Percentiles rank a stretch among this genome's conserved stretches.
Conservation (phyloP, 2,329 filamentous ascomycete species). For the Aspergillus brunneoviolaceus region DNA sequence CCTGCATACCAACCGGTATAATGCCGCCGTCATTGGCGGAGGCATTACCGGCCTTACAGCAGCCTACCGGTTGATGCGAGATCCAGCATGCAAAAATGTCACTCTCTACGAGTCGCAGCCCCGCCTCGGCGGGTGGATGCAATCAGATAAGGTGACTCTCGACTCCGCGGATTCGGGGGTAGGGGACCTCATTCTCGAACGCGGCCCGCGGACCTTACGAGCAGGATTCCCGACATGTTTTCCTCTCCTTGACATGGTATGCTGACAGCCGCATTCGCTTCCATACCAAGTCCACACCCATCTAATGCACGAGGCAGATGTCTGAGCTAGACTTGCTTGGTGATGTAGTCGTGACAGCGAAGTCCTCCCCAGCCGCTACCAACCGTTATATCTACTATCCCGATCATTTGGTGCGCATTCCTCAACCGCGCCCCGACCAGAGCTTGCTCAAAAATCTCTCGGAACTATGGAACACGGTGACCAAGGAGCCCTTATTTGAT, state of each 20-base stretch:
- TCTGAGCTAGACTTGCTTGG: slow-evolving; percentile 56
- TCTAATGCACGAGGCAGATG: slow-evolving; percentile 47
- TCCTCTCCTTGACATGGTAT: slow-evolving; percentile 69
- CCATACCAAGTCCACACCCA: background rate
- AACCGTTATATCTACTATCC: slow-evolving; percentile 87
- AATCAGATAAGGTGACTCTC: slow-evolving; percentile 61
- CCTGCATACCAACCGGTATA: slow-evolving; percentile 29
- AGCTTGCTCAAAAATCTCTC: slow-evolving; percentile 26
- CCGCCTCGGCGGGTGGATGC: slow-evolving; percentile 80
- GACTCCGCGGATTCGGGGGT: slow-evolving; percentile 43
- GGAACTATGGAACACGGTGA: slow-evolving; percentile 31
- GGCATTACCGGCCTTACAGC: slow-evolving; percentile 79
- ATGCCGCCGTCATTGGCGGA: slow-evolving; percentile 71
- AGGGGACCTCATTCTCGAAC: slow-evolving; percentile 71
- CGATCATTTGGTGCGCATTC: slow-evolving; percentile 70
- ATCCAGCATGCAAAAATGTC: slow-evolving; percentile 68
- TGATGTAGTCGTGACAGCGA: slow-evolving; percentile 56
- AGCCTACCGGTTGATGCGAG: slow-evolving; percentile 72
- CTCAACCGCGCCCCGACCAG: slow-evolving; percentile 41
- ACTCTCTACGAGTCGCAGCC: slow-evolving; percentile 75
- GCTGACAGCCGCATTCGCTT: slow-evolving; percentile 20
- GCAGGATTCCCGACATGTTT: slow-evolving; percentile 58
- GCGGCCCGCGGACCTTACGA: slow-evolving; percentile 75
- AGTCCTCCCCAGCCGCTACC: slow-evolving; percentile 51
- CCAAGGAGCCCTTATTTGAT: slow-evolving; percentile 47